Evolutionary conservation across 1,139 yeast species (phyloP).

Genomic region (Eremothecium cymbalariae): DNA sequence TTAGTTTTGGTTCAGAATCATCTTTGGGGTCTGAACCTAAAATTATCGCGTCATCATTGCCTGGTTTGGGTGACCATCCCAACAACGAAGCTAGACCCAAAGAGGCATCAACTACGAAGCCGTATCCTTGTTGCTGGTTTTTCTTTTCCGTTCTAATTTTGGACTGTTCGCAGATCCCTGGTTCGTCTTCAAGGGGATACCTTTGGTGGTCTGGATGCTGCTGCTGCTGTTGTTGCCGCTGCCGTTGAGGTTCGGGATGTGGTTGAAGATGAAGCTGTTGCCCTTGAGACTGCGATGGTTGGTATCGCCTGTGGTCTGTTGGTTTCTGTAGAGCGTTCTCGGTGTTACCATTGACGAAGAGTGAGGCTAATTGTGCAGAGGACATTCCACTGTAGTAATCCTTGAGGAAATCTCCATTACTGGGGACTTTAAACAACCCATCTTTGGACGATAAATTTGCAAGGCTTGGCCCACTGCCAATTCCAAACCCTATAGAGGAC

Average conservation of each 20-base stretch:
- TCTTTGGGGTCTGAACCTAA: conserved; percentile 1
- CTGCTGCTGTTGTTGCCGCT: conserved; percentile 6
- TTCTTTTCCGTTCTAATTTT: background rate
- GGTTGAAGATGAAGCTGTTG: conserved; percentile 5
- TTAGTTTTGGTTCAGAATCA: conserved; percentile 2
- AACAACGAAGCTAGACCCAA: conserved; percentile 30
- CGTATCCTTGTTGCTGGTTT: conserved; percentile 11
- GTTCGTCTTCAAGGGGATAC: background rate
- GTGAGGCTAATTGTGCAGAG: conserved; percentile 14
- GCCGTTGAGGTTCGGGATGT: conserved; percentile 2
- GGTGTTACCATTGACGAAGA: conserved; percentile 8
- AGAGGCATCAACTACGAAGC: conserved; percentile 29
- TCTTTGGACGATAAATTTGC: conserved; percentile 11
- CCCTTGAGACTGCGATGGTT: conserved; percentile 7
- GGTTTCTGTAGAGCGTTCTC: conserved; percentile 1
- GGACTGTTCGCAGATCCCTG: background rate
- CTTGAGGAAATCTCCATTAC: conserved; percentile 21
- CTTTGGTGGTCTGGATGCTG: conserved; percentile 4
- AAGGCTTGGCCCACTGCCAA: conserved; percentile 4
- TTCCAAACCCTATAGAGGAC: conserved; percentile 1
- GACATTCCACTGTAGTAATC: conserved; percentile 18
- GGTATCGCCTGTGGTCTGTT: too few species aligned
- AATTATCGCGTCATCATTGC: background rate
- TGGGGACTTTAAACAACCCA: conserved; percentile 23
- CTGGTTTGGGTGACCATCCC: conserved; percentile 18